Conservation (phyloP, 2,329 filamentous ascomycete species). For the Colletotrichum sp. region DNA sequence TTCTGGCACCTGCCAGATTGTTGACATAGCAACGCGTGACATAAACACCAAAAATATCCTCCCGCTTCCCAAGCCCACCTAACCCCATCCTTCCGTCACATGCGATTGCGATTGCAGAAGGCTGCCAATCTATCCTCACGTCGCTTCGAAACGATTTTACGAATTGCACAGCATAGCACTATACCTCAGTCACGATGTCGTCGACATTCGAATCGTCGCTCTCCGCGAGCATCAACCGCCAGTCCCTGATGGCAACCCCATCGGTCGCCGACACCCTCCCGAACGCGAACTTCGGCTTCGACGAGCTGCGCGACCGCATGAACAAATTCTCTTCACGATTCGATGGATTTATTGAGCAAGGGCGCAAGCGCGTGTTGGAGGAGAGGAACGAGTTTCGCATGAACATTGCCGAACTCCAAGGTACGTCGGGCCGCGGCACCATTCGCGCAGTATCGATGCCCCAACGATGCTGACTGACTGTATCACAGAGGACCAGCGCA, state of each 20-base stretch:
- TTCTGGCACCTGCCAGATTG: background rate
- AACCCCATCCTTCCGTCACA: background rate
- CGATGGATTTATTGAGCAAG: conserved; percentile 92
- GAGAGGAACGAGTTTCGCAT: conserved; percentile 94
- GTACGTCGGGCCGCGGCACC: conserved; percentile 52
- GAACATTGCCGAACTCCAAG: conserved; percentile 87
- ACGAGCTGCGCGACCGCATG: conserved; percentile 95
- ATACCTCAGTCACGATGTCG: conserved; percentile 45
- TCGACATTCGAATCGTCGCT: conserved; percentile 73
- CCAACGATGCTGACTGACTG: background rate
- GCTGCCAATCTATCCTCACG: background rate
- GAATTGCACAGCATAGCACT: background rate
- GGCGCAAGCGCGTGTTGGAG: conserved; percentile 86
- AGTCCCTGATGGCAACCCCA: conserved; percentile 62
- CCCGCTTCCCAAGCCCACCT: background rate
- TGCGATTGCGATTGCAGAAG: background rate
- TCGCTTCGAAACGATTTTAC: background rate
- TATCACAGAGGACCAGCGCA: conserved; percentile 83
- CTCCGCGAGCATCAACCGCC: conserved; percentile 66
- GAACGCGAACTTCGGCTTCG: conserved; percentile 93
- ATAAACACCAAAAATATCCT: conserved; percentile 14
- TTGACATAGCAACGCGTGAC: conserved; percentile 20
- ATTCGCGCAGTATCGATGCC: background rate
- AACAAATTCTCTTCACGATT: conserved; percentile 88
- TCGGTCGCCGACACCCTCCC: conserved; percentile 82